Base-by-base conservation (phyloP, 116 monocot species). In the Trichopus zeylanicus region DNA sequence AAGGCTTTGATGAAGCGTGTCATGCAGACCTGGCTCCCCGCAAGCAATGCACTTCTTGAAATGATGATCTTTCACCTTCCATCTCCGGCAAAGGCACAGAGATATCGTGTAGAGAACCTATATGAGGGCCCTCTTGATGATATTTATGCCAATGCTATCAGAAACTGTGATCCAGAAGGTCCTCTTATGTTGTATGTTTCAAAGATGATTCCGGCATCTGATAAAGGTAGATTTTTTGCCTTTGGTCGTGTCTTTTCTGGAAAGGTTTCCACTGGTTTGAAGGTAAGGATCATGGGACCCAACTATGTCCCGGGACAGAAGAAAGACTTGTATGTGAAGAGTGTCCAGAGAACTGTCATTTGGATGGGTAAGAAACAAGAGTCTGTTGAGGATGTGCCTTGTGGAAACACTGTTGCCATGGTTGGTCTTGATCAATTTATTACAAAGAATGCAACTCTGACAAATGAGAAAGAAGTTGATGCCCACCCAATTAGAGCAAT, bases 41-140 rank as follows among this genome's bases (percentile, higher is more conserved):
- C 75, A 1, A 68, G 68, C 31, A 34, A 3, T 46, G 75, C 75
- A n/a, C 75, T 75, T 48, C 75, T 75, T n/a, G 75, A 75, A 37
- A 75, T 75, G 75, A 75, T 75, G 75, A 68, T 75, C 29, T 75
- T 75, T 32, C 75, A 68, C n/a, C 75, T 75, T 46, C 68, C 75
- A 19, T 68, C 75, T 26, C 75, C 75, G 10, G 15, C 68, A 26
- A 75, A 34, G 51, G 75, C 75, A 22, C 75, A 75, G 59, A 68
- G 12, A 26, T 75, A 75, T 46, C 75, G 75, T 54, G 75, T 75
- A 4, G 75, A 75, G 64, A 75, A 75, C 56, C 51, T 75, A 8
- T 75, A 75, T 10, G 75, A 75, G 20, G 75, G 75, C 30, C 75
- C 75, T 23, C 63, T 75, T n/a, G 68, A 75, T 59, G 75, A 75